Percentiles rank a stretch among this genome's conserved stretches.
Conservation (phyloP, 2,329 filamentous ascomycete species). For the Dothistroma pini region DNA sequence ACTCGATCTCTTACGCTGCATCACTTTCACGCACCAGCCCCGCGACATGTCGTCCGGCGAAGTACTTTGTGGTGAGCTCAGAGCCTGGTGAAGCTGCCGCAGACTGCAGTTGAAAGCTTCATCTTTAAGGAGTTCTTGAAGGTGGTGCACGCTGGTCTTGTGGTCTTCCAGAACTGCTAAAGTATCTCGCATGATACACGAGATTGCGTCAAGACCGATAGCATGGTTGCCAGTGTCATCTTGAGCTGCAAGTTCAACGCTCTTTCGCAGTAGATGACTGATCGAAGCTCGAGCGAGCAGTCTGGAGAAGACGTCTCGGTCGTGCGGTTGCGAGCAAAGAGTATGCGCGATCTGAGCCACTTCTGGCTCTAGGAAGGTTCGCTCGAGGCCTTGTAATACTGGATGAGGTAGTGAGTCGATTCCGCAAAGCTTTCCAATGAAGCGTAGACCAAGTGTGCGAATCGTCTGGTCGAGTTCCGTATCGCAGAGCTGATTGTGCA, state of each 20-base stretch:
- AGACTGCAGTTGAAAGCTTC: conserved; percentile 14
- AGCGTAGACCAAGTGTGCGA: conserved; percentile 27
- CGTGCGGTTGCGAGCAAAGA: conserved; percentile 18
- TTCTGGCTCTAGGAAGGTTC: conserved; percentile 17
- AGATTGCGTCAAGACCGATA: conserved; percentile 17
- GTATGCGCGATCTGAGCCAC: conserved; percentile 16
- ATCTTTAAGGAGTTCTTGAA: conserved; percentile 15
- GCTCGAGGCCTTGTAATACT: conserved; percentile 17
- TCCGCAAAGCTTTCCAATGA: conserved; percentile 26
- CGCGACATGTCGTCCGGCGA: not conserved
- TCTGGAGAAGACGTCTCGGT: conserved; percentile 19
- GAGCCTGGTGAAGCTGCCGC: conserved; percentile 3
- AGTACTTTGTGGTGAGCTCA: not conserved
- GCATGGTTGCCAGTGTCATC: conserved; percentile 14
- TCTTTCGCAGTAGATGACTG: conserved; percentile 17
- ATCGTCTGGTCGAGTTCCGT: conserved; percentile 19
- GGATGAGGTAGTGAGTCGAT: conserved; percentile 26
- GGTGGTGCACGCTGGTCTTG: conserved; percentile 19
- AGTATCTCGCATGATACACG: conserved; percentile 11
- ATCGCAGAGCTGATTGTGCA: conserved; percentile 33
- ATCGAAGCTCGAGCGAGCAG: conserved; percentile 20
- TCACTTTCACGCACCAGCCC: conserved; percentile 20
- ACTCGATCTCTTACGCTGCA: conserved; percentile 17
- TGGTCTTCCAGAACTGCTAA: conserved; percentile 17
- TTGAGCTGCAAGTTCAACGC: conserved; percentile 15